A percentile compares a stretch with the other conserved stretches of the same genome.
phyloP scores from a whole-genome alignment of 2,329 filamentous ascomycete genomes.

The Fusarium penzigii region DNA sequence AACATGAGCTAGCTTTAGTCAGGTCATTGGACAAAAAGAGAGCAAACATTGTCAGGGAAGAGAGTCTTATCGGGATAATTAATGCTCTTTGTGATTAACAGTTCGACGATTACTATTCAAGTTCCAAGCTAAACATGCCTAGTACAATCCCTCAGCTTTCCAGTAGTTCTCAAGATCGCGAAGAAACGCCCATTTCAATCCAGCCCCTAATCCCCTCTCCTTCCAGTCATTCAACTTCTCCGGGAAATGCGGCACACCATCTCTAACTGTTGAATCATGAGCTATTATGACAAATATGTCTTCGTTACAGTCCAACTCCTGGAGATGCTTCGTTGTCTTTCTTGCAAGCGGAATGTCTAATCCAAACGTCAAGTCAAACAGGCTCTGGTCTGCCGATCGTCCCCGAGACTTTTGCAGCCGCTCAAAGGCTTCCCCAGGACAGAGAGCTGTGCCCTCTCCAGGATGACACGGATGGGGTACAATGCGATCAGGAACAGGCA shows the following conservation, averaged over 20 bases:
- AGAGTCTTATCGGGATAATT: too few species aligned
- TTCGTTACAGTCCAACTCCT: slow-evolving; percentile 22
- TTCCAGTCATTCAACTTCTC: slow-evolving; percentile 22
- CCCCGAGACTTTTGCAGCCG: slow-evolving; percentile 19
- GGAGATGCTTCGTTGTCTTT: slow-evolving; percentile 12
- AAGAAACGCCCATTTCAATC: slow-evolving; percentile 21
- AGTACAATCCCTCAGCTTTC: slow-evolving; percentile 13
- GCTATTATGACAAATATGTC: slow-evolving; percentile 21
- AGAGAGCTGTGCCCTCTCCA: slow-evolving; percentile 1
- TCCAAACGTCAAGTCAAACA: slow-evolving; percentile 23
- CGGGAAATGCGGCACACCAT: slow-evolving; percentile 25
- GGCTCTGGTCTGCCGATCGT: slow-evolving; percentile 11
- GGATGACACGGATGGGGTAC: slow-evolving; percentile 21
- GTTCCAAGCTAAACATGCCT: background rate
- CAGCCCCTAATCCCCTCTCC: slow-evolving; percentile 10
- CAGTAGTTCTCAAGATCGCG: slow-evolving; percentile 22
- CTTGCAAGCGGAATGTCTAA: slow-evolving; percentile 16
- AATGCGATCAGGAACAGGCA: slow-evolving; percentile 28
- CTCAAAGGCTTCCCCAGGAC: slow-evolving; percentile 19
- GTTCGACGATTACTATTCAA: too few species aligned
- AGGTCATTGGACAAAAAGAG: too few species aligned
- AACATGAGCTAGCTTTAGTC: too few species aligned
- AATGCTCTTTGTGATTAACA: too few species aligned
- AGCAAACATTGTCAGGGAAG: too few species aligned
- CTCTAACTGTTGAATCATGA: slow-evolving; percentile 21